A percentile compares a stretch with the other conserved stretches of the same genome.
phyloP scores from a whole-genome alignment of 2,329 filamentous ascomycete genomes.

The Aureobasidium sp. region DNA sequence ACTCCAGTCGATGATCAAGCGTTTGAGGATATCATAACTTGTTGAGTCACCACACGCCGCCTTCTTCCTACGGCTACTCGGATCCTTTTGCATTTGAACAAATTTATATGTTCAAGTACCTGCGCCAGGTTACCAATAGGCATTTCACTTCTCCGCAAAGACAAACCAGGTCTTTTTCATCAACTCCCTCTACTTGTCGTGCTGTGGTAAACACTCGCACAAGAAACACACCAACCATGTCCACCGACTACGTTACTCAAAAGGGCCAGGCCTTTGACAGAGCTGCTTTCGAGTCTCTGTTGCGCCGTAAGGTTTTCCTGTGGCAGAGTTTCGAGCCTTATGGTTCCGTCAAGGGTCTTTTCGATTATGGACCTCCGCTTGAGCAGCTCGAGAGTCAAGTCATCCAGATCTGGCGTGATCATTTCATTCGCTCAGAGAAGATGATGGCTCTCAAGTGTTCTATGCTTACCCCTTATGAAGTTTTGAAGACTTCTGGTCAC shows the following conservation, averaged over 20 bases:
- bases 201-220: slow-evolving; percentile 20
- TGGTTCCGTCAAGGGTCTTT: slow-evolving; percentile 24
- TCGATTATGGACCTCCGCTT: slow-evolving; percentile 53
- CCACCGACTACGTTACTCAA: slow-evolving; percentile 61
- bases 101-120: neutral
- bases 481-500: slow-evolving; percentile 88
- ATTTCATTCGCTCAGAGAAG: slow-evolving; percentile 87
- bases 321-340: slow-evolving; percentile 96
- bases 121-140: slow-evolving; percentile 1
- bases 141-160: neutral
- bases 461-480: slow-evolving; percentile 83
- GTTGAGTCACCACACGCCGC: too few relatives aligned
- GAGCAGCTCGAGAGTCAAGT: slow-evolving; percentile 82
- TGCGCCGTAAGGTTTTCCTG: slow-evolving; percentile 86
- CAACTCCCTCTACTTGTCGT: slow-evolving; percentile 13
- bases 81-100: too few relatives aligned
- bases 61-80: too few relatives aligned
- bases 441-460: slow-evolving; percentile 95
- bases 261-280: slow-evolving; percentile 88
- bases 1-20: neutral
- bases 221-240: slow-evolving; percentile 39
- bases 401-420: slow-evolving; percentile 82
- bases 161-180: neutral
- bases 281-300: slow-evolving; percentile 68
- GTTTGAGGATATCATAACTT: neutral